Conservation (phyloP, 176 grass and related monocot genomes). For the Lolium multiflorum region DNA sequence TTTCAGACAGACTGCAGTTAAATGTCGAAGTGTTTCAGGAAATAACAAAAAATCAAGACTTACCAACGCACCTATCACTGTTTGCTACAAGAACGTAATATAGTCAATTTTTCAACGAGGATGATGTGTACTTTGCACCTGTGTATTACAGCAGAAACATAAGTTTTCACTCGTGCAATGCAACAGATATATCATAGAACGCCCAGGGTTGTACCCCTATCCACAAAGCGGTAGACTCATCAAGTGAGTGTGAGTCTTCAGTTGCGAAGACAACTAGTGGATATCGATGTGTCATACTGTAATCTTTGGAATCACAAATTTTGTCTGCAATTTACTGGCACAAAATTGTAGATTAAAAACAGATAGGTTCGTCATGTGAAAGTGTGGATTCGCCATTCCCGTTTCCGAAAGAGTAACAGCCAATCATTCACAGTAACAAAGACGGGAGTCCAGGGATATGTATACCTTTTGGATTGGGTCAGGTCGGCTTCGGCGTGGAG, state of each 20-base stretch:
- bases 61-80: too few relatives aligned
- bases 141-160: too few relatives aligned
- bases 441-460: neutral
- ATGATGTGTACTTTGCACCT: too few relatives aligned
- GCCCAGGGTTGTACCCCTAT: too few relatives aligned
- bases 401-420: neutral
- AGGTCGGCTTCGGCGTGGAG: slow-evolving; percentile 79
- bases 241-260: neutral
- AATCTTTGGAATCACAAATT: neutral
- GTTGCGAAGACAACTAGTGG: neutral
- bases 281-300: neutral
- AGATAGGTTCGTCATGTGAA: neutral
- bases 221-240: neutral
- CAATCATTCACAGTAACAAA: neutral
- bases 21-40: too few relatives aligned
- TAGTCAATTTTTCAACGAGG: too few relatives aligned
- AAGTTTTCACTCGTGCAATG: too few relatives aligned
- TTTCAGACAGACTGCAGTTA: too few relatives aligned
- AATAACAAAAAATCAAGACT: too few relatives aligned
- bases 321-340: neutral
- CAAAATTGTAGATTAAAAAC: neutral
- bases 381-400: neutral
- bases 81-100: too few relatives aligned
- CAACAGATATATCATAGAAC: too few relatives aligned
- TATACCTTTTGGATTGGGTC: slow-evolving; percentile 63